phyloP scores from a whole-genome alignment of 2,329 filamentous ascomycete genomes.

The Curvularia lunata region DNA sequence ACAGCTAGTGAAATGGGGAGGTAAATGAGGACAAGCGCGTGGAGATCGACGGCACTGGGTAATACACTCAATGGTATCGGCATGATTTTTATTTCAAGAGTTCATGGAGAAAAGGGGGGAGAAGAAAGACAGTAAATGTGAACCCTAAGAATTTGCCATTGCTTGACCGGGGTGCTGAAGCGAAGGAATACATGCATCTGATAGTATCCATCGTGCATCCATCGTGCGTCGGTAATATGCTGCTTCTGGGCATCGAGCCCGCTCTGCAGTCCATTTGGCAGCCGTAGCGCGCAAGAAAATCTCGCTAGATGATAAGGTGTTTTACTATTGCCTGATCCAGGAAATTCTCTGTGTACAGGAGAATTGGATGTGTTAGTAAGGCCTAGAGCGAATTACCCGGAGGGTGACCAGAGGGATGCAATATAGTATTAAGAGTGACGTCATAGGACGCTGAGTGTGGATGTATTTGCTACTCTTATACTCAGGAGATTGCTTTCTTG shows the following conservation, averaged over 20 bases:
- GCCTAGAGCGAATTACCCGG: background rate
- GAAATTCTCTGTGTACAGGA: background rate
- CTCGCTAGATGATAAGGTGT: background rate
- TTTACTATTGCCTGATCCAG: background rate
- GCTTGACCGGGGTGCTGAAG: background rate
- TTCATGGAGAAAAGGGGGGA: background rate
- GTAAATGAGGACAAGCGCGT: constrained; percentile 6
- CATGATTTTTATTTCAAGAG: background rate
- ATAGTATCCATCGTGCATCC: background rate
- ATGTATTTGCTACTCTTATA: too few species aligned
- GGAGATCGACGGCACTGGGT: background rate
- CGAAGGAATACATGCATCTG: constrained; percentile 1
- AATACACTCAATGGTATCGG: background rate
- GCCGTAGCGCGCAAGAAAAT: background rate
- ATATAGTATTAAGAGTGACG: too few species aligned
- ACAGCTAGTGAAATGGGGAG: constrained; percentile 1
- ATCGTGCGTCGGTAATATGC: background rate
- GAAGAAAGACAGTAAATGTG: background rate
- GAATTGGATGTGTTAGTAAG: background rate
- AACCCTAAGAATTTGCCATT: background rate
- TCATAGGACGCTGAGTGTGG: too few species aligned
- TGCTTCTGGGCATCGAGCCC: background rate
- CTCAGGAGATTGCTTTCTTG: too few species aligned
- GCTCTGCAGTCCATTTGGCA: background rate
- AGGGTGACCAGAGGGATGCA: background rate